Evolutionary conservation across 768 basidiomycete genomes (phyloP), one percentile per base, ranked within the genome.

Genomic region (Paxillus rubicundulus): DNA sequence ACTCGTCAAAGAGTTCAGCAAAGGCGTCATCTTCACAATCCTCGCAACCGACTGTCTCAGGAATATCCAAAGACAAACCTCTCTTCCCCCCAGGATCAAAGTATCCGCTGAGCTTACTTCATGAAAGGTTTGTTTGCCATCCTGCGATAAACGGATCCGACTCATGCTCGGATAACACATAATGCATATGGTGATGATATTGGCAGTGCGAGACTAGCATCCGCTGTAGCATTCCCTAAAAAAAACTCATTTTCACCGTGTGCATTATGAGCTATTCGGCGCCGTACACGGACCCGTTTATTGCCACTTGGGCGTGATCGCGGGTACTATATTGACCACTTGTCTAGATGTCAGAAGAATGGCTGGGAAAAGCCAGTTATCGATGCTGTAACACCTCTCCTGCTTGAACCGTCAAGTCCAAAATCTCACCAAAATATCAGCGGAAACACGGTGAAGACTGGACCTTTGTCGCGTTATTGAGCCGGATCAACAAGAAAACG

Each of bases 81-180:
- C 70, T 95, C 33, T 94, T 95, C 62, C 90, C 91, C 37, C 75
- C 82, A 12, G 92, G 92, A 17, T 94, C 80, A 56, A 96, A 97
- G 71, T 88, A 82, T 51, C 94, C 94, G 2, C 63, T 92, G 39
- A 85, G 78, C 59, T 67, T 95, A 30, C 76, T 97, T 10, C 77
- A 88, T 47, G 94, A 97, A 74, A 85, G 88, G 82, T 87, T 50
- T 5, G 58, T 56, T 21, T 18, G 9, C 39, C 37, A 18, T 34
- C n/a, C 33, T 13, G 12, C 33, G 12, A 33, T 33, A 9, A 33
- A 33, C 33, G 12, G 10, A 13, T 33, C 12, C 13, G 12, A 5
- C 38, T 45, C 38, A 13, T 40, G 7, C 27, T 30, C 16, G 37
- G 10, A 52, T n/a, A 16, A 48, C 53, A 45, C 34, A 40, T 39